Evolutionary conservation across 2,329 filamentous ascomycete species (phyloP), one percentile per base, ranked within the genome.

Genomic region (Talaromyces verruculosus): DNA sequence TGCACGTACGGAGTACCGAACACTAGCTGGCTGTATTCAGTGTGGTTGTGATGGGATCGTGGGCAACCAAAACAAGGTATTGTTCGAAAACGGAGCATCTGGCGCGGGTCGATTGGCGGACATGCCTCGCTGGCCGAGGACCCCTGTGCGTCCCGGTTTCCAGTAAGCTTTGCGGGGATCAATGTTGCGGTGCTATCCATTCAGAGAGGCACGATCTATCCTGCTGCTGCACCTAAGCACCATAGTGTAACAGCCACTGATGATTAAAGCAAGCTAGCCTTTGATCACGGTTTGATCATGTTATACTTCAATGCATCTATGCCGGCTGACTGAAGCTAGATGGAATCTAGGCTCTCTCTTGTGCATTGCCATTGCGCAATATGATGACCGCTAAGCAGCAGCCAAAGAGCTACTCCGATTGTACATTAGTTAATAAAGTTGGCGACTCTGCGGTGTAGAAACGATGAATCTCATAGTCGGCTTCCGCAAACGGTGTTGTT

Each of bases 31-130:
- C 53, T 57, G 35, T 60, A 60, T 41, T 45, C 39, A 33, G 49
- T 33, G 49, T 33, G 37, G 13, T 58, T 47, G 35, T 33, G 61
- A 58, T 47, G 37, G 33, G 47, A 19, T 33, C n/a, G 13, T 53
- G 49, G 49, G 33, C 49, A n/a, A 30, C 49, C 17, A 58, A 58
- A 64, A 64, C 62, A 64, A 64, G 62, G 61, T 35, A 43, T 43
- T 45, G 51, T 57, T 58, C 53, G 62, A 64, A 64, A 64, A 58
- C 62, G 62, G 61, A 53, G 62, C 53, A 47, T 37, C 57, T 33
- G 53, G 33, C 37, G 51, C 43, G 39, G 62, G 51, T 45, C 62
- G n/a, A 57, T 57, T 57, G 49, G 49, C 17, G 25, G 49, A 57
- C 37, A 57, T 41, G 35, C 37, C 49, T 41, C 51, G 41, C n/a